Conservation (phyloP, 73 alveolate genomes). For the Effrenium voratum region DNA sequence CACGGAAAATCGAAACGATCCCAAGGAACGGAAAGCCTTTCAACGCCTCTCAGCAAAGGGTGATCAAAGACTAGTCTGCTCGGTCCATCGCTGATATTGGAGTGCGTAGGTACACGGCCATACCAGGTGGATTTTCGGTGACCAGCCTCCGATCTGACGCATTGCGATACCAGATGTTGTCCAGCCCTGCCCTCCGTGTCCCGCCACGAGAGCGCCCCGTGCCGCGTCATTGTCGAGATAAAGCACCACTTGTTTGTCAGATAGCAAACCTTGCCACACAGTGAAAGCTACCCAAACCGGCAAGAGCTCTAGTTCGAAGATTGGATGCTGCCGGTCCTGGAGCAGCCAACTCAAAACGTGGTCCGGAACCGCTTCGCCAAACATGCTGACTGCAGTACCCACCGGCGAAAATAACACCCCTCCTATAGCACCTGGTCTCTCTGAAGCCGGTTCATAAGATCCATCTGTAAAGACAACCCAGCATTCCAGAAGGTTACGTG, state of each 20-base stretch:
- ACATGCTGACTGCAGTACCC: neutral
- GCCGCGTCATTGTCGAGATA: slow-evolving; percentile 27
- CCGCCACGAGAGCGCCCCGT: neutral
- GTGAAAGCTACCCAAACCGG: neutral
- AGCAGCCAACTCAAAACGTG: neutral
- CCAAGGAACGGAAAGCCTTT: too few relatives aligned
- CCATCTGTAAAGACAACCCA: slow-evolving; percentile 5
- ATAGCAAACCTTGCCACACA: neutral
- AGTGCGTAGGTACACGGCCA: too few relatives aligned
- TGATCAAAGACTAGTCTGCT: too few relatives aligned
- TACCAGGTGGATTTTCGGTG: too few relatives aligned
- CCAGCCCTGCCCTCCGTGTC: too few relatives aligned
- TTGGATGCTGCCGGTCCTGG: neutral
- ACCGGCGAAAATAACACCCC: neutral
- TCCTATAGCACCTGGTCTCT: neutral
- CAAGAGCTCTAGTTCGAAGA: neutral
- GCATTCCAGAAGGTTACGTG: too few relatives aligned
- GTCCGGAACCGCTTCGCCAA: neutral
- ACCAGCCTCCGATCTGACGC: too few relatives aligned
- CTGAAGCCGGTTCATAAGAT: neutral
- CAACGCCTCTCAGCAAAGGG: too few relatives aligned
- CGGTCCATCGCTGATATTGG: too few relatives aligned
- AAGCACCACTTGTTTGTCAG: neutral
- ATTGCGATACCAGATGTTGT: too few relatives aligned
- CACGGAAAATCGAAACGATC: too few relatives aligned